These are phyloP conservation scores for Blepharisma stoltei DNA, from an alignment of 73 alveolate species.

Conservation along the genomic window DNA sequence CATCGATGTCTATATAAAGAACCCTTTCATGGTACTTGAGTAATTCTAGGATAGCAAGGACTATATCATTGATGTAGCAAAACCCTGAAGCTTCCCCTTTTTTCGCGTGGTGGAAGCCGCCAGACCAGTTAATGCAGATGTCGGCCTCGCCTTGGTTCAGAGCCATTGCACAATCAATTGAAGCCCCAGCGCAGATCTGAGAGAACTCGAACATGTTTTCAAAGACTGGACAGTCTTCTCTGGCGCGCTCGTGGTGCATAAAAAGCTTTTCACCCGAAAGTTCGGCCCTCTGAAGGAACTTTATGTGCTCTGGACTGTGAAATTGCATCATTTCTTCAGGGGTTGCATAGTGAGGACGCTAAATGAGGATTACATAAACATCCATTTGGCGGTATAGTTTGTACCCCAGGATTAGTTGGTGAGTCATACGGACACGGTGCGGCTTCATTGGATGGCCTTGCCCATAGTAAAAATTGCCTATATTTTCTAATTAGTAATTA, in stretches of 20 bases:
- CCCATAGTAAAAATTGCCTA: slow-evolving; percentile 94
- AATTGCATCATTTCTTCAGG: slow-evolving; percentile 43
- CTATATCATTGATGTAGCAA: slow-evolving; percentile 97
- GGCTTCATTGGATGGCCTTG: slow-evolving; percentile 99
- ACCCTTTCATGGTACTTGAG: slow-evolving; percentile 89
- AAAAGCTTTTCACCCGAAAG: slow-evolving; percentile 29
- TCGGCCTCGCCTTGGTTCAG: slow-evolving; percentile 84
- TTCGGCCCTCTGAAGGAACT: slow-evolving; percentile 31
- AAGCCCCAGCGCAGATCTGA: slow-evolving; percentile 79
- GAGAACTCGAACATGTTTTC: slow-evolving; percentile 82
- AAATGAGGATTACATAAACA: slow-evolving; percentile 32
- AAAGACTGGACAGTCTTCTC: slow-evolving; percentile 79
- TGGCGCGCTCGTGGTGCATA: slow-evolving; percentile 30
- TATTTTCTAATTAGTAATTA: slow-evolving; percentile 42
- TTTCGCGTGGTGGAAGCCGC: slow-evolving; percentile 98
- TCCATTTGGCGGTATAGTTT: slow-evolving; percentile 76
- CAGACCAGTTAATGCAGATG: slow-evolving; percentile 95
- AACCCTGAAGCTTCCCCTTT: slow-evolving; percentile 95
- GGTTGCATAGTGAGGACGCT: slow-evolving; percentile 48
- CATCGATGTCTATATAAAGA: slow-evolving; percentile 95
- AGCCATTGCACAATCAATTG: slow-evolving; percentile 90
- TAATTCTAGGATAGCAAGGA: slow-evolving; percentile 89
- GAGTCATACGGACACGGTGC: slow-evolving; percentile 91
- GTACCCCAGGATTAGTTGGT: slow-evolving; percentile 83
- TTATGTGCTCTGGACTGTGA: slow-evolving; percentile 54